Percentiles rank a stretch among this genome's conserved stretches.
Conservation (phyloP, 2,329 filamentous ascomycete species). For the Alternaria sp. region DNA sequence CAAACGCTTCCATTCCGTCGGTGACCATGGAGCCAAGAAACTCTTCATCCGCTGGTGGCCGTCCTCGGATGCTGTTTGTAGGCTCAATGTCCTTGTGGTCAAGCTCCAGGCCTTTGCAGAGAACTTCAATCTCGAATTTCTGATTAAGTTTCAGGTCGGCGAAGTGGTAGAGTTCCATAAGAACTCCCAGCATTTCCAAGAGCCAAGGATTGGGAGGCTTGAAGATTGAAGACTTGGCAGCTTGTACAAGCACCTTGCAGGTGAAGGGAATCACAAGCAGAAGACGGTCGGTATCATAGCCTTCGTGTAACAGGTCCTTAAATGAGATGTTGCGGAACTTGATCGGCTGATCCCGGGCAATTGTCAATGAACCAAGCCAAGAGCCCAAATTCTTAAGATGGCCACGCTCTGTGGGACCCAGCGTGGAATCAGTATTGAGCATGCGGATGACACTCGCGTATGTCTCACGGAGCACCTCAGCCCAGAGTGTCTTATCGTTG, state of each 20-base stretch:
- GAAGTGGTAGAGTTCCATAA: conserved; percentile 93
- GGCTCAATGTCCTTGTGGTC: conserved; percentile 92
- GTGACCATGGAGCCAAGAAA: conserved; percentile 62
- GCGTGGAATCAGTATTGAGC: conserved; percentile 86
- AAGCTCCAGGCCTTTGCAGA: conserved; percentile 91
- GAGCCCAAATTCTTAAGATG: conserved; percentile 92
- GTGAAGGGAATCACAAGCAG: conserved; percentile 96
- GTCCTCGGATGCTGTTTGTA: conserved; percentile 83
- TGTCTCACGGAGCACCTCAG: conserved; percentile 90
- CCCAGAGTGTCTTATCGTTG: conserved; percentile 79
- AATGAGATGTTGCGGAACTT: conserved; percentile 97
- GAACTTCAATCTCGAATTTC: conserved; percentile 97
- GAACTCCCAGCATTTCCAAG: conserved; percentile 90
- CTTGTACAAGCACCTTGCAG: conserved; percentile 92
- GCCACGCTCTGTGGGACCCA: conserved; percentile 84
- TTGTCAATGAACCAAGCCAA: conserved; percentile 92
- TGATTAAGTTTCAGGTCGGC: conserved; percentile 94
- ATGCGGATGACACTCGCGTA: conserved; percentile 85
- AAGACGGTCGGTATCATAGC: conserved; percentile 88
- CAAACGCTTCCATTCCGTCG: conserved; percentile 81
- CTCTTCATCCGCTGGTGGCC: conserved; percentile 70
- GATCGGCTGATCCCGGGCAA: conserved; percentile 93
- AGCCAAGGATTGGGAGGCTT: conserved; percentile 96
- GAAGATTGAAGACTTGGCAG: conserved; percentile 85
- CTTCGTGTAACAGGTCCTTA: conserved; percentile 92